phyloP scores from a whole-genome alignment of 1,139 yeast genomes.

The Kurtzmaniella quercitrusa region DNA sequence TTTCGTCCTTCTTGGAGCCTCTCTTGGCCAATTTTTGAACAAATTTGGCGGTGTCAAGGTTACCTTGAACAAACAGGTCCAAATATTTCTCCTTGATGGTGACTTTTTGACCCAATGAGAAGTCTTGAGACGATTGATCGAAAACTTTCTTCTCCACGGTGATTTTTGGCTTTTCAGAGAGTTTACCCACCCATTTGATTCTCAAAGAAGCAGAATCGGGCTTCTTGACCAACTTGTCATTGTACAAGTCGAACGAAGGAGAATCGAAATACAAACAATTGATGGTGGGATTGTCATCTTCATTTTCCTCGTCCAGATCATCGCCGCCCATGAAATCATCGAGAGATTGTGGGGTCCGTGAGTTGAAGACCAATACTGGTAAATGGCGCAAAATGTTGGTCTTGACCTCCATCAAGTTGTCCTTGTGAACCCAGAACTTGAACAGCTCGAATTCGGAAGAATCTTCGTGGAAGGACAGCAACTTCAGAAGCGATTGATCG shows the following conservation, averaged over 20 bases:
- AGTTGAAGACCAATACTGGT: slow-evolving; percentile 81
- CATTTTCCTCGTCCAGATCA: slow-evolving; percentile 24
- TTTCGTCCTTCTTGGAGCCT: slow-evolving; percentile 16
- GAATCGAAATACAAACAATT: slow-evolving; percentile 89
- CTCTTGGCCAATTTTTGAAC: slow-evolving; percentile 22
- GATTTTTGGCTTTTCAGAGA: slow-evolving; percentile 71
- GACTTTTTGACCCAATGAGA: slow-evolving; percentile 55
- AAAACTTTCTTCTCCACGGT: slow-evolving; percentile 77
- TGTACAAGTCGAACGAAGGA: slow-evolving; percentile 76
- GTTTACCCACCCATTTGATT: slow-evolving; percentile 86
- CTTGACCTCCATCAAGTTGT: slow-evolving; percentile 94
- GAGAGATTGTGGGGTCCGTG: slow-evolving; percentile 12
- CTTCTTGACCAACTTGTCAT: slow-evolving; percentile 71
- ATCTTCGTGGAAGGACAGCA: slow-evolving; percentile 45
- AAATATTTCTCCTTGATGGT: slow-evolving; percentile 76
- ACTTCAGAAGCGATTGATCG: slow-evolving; percentile 36
- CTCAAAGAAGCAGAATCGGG: slow-evolving; percentile 72
- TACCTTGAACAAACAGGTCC: slow-evolving; percentile 50
- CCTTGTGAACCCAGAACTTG: slow-evolving; percentile 96
- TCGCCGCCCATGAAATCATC: slow-evolving; percentile 32
- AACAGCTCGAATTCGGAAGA: slow-evolving; percentile 64
- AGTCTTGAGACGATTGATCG: slow-evolving; percentile 50
- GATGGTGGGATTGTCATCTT: slow-evolving; percentile 65
- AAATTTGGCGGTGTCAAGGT: slow-evolving; percentile 41
- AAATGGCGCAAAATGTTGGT: slow-evolving; percentile 88